Base-by-base conservation (phyloP, 352 stramenopile species). In the Pythium grandisporangium region DNA sequence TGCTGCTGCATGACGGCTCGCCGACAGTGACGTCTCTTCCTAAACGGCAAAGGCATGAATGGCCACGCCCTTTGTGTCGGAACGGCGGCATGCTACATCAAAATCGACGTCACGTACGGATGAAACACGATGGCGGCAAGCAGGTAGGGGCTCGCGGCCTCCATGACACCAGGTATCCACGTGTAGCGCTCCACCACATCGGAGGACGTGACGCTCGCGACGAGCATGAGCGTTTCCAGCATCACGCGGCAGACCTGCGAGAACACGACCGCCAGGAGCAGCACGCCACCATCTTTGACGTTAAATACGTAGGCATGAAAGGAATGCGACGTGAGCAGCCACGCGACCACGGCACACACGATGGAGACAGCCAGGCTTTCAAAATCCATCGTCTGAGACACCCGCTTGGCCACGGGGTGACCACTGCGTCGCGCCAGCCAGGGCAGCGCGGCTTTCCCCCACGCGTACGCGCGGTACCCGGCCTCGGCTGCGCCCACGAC, bases 101-200 rank as follows among this genome's bases (percentile, higher is more conserved):
- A n/a, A 6, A 76, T 44, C 7, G 57, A 61, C 48, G 80, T 85
- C 21, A 70, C 58, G 30, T 77, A 83, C 36, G 69, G 69, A 42
- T 85, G 64, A 34, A 79, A 79, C 19, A 77, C 55, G 47, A 81
- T 71, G 45, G 62, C 70, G 1, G 66, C 66, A 8, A 85, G 34
- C 13, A 85, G 44, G n/a, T 81, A 85, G 22, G 69, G 66, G 34
- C 67, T 75, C 16, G 71, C 48, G 11, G 71, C 41, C 38, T 72
- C 61, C 53, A 82, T 61, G n/a, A 76, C 66, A 19, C 72, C 66
- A 16, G 24, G 22, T 5, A 58, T 22, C 24, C 63, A 58, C 7
- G 42, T 56, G 6, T 45, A 26, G 23, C 39, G 39, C 16, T 36
- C 53, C 36, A 51, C 25, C 2, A 29, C 2, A 20, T 23, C 21